phyloP scores from a whole-genome alignment of 208 protist genomes.

The Crithidia brevicula region DNA sequence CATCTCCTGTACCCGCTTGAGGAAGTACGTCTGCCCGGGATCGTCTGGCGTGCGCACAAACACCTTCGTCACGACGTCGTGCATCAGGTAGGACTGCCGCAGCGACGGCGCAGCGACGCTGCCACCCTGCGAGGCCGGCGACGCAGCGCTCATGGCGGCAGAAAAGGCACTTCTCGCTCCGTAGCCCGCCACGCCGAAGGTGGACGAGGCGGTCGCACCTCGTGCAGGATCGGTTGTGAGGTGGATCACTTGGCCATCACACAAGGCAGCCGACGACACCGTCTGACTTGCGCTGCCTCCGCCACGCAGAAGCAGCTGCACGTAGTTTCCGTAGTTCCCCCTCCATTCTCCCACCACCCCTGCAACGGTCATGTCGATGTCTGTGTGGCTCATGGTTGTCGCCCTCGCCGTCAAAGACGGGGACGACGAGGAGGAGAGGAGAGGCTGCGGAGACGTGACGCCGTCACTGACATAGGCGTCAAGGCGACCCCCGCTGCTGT shows the following conservation, averaged over 20 bases:
- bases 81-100: conserved; percentile 11
- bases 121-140: not conserved
- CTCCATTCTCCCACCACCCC: conserved; percentile 27
- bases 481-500: not conserved
- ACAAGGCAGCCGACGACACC: not conserved
- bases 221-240: not conserved
- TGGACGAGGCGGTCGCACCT: not conserved
- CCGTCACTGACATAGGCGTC: not conserved
- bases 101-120: not conserved
- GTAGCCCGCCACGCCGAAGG: not conserved
- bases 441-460: not conserved
- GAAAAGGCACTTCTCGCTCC: not conserved
- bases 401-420: not conserved
- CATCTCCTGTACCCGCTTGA: conserved; percentile 40
- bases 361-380: conserved; percentile 23
- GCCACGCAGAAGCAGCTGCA: conserved; percentile 21
- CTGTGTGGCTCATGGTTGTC: not conserved
- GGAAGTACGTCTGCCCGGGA: conserved; percentile 39
- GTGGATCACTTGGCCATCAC: not conserved
- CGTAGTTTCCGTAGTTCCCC: conserved; percentile 31
- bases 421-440: not conserved
- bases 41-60: conserved; percentile 60
- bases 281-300: conserved; percentile 4
- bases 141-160: not conserved
- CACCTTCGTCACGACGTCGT: conserved; percentile 77